Evolutionary conservation across 805 yeast genomes (phyloP).

Genomic region (Saccharomyces kudriavzevii): DNA sequence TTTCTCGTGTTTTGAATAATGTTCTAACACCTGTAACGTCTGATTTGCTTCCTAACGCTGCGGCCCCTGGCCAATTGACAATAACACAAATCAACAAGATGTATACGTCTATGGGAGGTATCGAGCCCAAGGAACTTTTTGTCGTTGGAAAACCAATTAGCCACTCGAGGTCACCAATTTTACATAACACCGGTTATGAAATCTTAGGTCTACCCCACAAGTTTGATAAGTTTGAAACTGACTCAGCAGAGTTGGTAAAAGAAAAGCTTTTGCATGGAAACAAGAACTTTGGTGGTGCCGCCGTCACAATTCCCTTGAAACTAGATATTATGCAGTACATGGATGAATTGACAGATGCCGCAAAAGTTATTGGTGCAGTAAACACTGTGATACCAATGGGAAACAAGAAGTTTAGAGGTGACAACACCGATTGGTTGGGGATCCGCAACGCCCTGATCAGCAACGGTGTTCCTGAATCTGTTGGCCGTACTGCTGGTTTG

Average conservation of each 20-base stretch:
- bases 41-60: slow-evolving; percentile 51
- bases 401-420: slow-evolving; percentile 54
- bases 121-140: slow-evolving; percentile 48
- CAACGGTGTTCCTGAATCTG: slow-evolving; percentile 49
- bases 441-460: slow-evolving; percentile 58
- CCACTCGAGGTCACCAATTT: slow-evolving; percentile 82
- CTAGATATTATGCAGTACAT: slow-evolving; percentile 65
- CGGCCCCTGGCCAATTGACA: slow-evolving; percentile 76
- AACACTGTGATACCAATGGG: slow-evolving; percentile 66
- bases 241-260: slow-evolving; percentile 49
- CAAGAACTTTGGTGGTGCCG: slow-evolving; percentile 75
- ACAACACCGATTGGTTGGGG: slow-evolving; percentile 95
- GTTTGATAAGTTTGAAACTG: slow-evolving; percentile 63
- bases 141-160: slow-evolving; percentile 75
- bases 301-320: slow-evolving; percentile 91
- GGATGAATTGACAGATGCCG: slow-evolving; percentile 65
- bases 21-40: slow-evolving; percentile 82
- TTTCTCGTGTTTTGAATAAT: slow-evolving; percentile 70
- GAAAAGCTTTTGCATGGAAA: slow-evolving; percentile 40
- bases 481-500: slow-evolving; percentile 46
- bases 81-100: slow-evolving; percentile 55
- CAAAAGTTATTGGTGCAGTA: slow-evolving; percentile 81
- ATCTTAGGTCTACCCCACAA: slow-evolving; percentile 69
- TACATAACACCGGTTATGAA: slow-evolving; percentile 75
- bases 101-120: slow-evolving; percentile 54